Evolutionary conservation across 1,284 basidiomycete species (phyloP), one percentile per base, ranked within the genome.

Genomic region (Trichosporon coremiiforme): DNA sequence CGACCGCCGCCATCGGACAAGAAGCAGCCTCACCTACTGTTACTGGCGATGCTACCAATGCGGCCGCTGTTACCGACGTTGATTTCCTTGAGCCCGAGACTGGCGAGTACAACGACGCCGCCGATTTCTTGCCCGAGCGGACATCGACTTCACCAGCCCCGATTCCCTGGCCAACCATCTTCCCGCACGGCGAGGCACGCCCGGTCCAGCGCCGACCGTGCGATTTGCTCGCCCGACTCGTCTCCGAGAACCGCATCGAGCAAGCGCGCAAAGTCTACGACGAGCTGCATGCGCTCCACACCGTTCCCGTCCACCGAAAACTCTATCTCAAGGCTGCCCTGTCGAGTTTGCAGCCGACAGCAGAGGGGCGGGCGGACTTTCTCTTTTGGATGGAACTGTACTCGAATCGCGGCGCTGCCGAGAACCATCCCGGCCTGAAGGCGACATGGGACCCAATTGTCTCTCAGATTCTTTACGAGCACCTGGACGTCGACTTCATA

Each of bases 121-220:
- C 65, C 9, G 68, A 76, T 17, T 66, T 74, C 15, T 72, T 80
- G 2, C 79, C 80, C n/a, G 33, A 66, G 3, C 65, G 69, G 8
- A 45, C 60, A 31, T 31, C 35, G 0, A 29, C 53, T 5, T 41
- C 65, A 13, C 65, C 72, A 1, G 63, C 69, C 25, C 77, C 77
- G 5, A 76, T 80, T 36, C 77, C 78, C 12, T 82, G 79, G 79
- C 79, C 80, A 10, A 80, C 77, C 1, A 35, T 80, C 20, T 81
- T 78, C 64, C 53, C 69, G 12, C 73, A 72, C 38, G 38, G 31
- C 45, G 64, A 71, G 47, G 53, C 53, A 35, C 57, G 41, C 63
- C 50, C 20, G 50, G 13, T 55, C 20, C 55, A 67, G 15, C 69
- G 35, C 36, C 68, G 69, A 57, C 62, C 71, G 12, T 80, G 80